Evolutionary conservation across 768 basidiomycete species (phyloP), one percentile per base, ranked within the genome.

Genomic region (Crassisporium funariophilum): DNA sequence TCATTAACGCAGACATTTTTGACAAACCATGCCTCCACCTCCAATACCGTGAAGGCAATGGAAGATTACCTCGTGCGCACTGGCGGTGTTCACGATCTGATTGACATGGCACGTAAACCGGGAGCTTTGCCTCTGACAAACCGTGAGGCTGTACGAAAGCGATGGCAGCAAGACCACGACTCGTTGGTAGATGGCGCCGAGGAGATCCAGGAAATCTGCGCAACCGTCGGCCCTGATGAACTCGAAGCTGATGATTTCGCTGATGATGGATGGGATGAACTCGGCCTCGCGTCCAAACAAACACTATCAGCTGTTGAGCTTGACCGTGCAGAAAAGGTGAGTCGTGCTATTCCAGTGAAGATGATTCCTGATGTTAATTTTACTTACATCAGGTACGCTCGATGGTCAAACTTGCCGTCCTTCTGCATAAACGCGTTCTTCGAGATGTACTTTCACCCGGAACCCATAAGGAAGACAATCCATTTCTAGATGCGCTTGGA

Each of bases 251-350:
- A 69, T 35, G 67, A 70, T 2, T 60, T 54, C n/a, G 57, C 63
- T 41, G 73, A 76, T 45, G 79, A 81, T 58, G 85, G 83, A 4
- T 86, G 83, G 84, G 78, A 78, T 45, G 86, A 87, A 54, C 67
- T 88, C 9, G 82, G 76, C 0, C 55, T 84, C 11, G 71, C 65
- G n/a, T 63, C 77, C 4, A 66, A 58, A n/a, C 63, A 69, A 46
- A 72, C 65, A 33, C 65, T 87, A 64, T 68, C 71, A 25, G 51
- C 60, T 1, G 61, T 60, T 22, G 88, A 90, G 58, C 58, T 80
- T n/a, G 70, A 72, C 19, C 75, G 82, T 35, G 67, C 81, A 12
- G 79, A 80, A 58, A 82, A 80, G 74, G 87, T 86, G 10, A 17
- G 44, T 16, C 15, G 31, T 29, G 23, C 36, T 41, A n/a, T 31